Evolutionary conservation across 202 grass and related monocot species (phyloP).

Genomic region (Dendrocalamus latiflorus): DNA sequence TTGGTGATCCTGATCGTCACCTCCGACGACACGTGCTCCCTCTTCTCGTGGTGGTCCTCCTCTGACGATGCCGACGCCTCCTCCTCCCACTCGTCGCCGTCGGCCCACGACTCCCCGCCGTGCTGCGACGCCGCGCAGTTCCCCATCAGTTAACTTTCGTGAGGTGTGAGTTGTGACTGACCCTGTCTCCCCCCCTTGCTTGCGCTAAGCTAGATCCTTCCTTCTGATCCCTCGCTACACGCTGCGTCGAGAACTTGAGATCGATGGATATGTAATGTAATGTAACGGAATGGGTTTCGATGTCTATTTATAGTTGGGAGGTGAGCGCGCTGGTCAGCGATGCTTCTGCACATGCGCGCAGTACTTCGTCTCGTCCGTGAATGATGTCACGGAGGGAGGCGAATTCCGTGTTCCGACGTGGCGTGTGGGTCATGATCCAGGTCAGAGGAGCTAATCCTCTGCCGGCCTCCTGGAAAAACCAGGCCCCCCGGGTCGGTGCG

Average conservation of each 20-base stretch:
- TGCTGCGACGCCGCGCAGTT: slow-evolving; percentile 32
- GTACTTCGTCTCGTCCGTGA: background rate
- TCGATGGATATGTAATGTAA: slow-evolving; percentile 12
- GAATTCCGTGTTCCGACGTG: slow-evolving; percentile 26
- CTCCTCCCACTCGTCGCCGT: slow-evolving; percentile 38
- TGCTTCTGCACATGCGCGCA: background rate
- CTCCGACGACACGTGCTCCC: slow-evolving; percentile 13
- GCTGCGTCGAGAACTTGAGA: background rate
- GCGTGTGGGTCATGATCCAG: slow-evolving; percentile 1
- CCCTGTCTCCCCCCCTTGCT: no score
- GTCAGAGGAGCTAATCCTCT: slow-evolving; percentile 31
- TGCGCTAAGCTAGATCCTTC: background rate
- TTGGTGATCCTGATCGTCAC: slow-evolving; percentile 65
- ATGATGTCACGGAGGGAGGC: slow-evolving; percentile 7
- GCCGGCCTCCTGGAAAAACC: background rate
- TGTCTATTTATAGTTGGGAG: slow-evolving; percentile 17
- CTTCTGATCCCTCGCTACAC: background rate
- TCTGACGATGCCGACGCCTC: background rate
- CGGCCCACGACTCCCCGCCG: slow-evolving; percentile 24
- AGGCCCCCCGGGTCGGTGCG: slow-evolving; percentile 8
- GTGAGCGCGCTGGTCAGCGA: background rate
- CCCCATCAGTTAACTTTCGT: slow-evolving; percentile 14
- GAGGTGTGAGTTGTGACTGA: background rate
- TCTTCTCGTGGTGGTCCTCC: background rate
- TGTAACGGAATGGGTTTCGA: background rate